phyloP scores from a whole-genome alignment of 306 rosid genomes.

The Ceratonia siliqua region DNA sequence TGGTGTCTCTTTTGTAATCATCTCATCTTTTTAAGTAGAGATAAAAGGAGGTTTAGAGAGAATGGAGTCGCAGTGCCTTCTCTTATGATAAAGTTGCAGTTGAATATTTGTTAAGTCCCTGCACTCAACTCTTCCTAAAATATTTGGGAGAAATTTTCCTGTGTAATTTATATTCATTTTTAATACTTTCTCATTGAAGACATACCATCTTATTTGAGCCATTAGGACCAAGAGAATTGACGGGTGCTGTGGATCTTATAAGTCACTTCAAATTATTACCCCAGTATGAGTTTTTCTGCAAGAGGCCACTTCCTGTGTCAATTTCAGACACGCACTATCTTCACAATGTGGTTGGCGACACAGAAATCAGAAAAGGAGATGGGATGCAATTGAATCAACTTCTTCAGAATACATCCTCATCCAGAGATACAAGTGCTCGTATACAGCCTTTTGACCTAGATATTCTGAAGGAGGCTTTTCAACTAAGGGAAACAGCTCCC shows the following conservation, averaged over 20 bases:
- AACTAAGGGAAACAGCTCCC: constrained; percentile 74
- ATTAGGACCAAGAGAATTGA: constrained; percentile 92
- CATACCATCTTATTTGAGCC: constrained; percentile 30
- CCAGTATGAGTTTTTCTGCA: constrained; percentile 94
- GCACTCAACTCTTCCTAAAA: too few species aligned
- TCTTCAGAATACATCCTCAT: constrained; percentile 66
- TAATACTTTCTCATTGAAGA: constrained; percentile 4
- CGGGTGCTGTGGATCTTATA: constrained; percentile 91
- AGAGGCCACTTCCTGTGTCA: constrained; percentile 84
- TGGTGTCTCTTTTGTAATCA: too few species aligned
- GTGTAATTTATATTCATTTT: neutral
- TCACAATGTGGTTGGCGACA: constrained; percentile 90
- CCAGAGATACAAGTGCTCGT: constrained; percentile 72
- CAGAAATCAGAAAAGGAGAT: constrained; percentile 94
- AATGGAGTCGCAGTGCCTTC: too few species aligned
- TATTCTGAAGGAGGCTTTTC: constrained; percentile 85
- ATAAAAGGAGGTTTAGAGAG: too few species aligned
- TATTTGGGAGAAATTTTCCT: neutral
- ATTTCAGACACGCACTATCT: constrained; percentile 87
- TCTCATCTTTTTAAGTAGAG: too few species aligned
- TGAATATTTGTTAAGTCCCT: too few species aligned
- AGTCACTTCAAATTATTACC: constrained; percentile 83
- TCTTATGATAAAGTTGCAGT: too few species aligned
- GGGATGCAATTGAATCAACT: constrained; percentile 99
- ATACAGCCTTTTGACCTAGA: constrained; percentile 85